Base-by-base conservation (phyloP, 768 basidiomycete genomes). In the Strobilomyces dryophilus region DNA sequence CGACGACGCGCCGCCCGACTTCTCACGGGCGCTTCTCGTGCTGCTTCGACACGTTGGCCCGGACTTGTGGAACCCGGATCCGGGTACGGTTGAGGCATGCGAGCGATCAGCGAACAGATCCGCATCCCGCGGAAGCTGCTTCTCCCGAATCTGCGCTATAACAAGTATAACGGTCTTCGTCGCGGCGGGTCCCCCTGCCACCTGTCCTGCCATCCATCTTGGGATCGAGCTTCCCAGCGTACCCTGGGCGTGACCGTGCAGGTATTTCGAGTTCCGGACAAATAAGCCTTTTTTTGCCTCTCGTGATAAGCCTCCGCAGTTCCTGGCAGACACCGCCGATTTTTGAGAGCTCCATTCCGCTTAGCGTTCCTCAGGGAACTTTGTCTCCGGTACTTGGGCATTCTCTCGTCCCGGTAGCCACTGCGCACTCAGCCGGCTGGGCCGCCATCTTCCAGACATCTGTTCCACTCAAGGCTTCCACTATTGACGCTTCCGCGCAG, bases 161-260 rank as follows among this genome's bases (percentile, higher is more conserved):
- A 34, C 14, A 17, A 8, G 9, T 4, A n/a, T 29, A 27, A 18
- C 29, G 9, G 11, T 61, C 57, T 51, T 62, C 48, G 18, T 21
- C 11, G 18, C 32, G 12, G 14, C 17, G 39, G 39, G 53, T 39
- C 60, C 60, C 59, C 60, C 60, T 46, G 57, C 39, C 61, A 53
- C 61, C 49, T n/a, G 11, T 20, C 60, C 60, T 46, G 57, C 39
- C 61, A 53, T 57, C 49, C 14, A 9, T 20, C 12, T 2, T 9
- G n/a, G 39, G 9, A 14, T 37, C 15, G 8, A 8, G 39, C 18
- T 20, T 39, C 18, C 39, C 8, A 39, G 18, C 39, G 39, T 10
- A 4, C 18, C 39, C 39, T 18, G 10, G 10, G 39, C 8, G 39
- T 39, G 39, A 39, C 39, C 14, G 36, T 8, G 7, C 8, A 17